phyloP scores from a whole-genome alignment of 2,329 filamentous ascomycete genomes.

The Penicillium sp. region DNA sequence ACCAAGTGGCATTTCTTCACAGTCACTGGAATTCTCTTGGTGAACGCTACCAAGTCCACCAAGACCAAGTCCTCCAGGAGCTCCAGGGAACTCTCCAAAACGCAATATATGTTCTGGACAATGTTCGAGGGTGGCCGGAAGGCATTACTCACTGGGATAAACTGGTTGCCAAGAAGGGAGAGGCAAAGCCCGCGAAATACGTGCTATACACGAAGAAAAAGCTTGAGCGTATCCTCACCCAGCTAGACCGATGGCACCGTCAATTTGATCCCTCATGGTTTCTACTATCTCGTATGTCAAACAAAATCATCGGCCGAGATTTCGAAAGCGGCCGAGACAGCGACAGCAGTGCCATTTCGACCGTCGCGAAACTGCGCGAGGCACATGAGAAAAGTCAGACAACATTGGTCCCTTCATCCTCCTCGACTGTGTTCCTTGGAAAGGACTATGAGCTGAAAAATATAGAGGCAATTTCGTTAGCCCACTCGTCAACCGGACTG shows the following conservation, averaged over 20 bases:
- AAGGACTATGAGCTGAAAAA: neutral
- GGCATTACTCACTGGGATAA: neutral
- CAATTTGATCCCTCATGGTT: neutral
- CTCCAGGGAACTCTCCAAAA: neutral
- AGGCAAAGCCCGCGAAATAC: neutral
- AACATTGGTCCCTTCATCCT: neutral
- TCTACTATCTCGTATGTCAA: neutral
- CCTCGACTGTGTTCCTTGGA: neutral
- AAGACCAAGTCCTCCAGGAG: neutral
- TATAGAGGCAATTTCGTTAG: neutral
- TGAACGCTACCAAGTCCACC: neutral
- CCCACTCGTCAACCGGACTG: neutral
- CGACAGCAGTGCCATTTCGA: constrained; percentile 1
- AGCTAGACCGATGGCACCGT: neutral
- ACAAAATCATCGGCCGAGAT: neutral
- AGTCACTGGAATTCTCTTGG: neutral
- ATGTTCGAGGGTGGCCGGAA: neutral
- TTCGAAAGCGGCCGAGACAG: neutral
- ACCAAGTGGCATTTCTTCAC: neutral
- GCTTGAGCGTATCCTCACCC: neutral
- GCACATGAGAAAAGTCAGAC: neutral
- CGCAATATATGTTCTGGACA: neutral
- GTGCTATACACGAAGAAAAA: neutral
- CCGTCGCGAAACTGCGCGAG: neutral
- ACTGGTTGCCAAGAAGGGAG: neutral